These are phyloP conservation scores for Ochetophila trinervis DNA, from an alignment of 306 rosid genomes.

Conservation along the genomic window DNA sequence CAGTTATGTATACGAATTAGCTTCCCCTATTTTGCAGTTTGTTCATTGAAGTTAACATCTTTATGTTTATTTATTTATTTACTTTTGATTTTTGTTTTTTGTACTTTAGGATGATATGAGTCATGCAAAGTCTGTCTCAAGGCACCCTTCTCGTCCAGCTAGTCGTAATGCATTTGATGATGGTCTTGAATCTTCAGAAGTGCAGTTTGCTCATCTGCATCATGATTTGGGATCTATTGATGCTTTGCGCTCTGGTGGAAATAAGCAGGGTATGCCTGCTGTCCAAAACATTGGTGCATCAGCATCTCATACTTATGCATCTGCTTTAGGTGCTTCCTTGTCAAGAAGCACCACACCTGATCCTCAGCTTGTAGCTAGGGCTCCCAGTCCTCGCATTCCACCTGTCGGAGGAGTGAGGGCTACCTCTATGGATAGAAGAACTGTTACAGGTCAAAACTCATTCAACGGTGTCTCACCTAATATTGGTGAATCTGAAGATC, in stretches of 20 bases:
- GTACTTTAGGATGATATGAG: constrained; percentile 39
- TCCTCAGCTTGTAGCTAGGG: constrained; percentile 71
- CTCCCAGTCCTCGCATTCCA: constrained; percentile 84
- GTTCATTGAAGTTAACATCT: not conserved
- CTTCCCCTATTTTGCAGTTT: not conserved
- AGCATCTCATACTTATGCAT: constrained; percentile 71
- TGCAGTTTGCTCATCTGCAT: constrained; percentile 53
- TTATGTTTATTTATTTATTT: not conserved
- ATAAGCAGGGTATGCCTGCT: constrained; percentile 54
- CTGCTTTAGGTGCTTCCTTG: constrained; percentile 77
- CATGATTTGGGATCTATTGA: constrained; percentile 48
- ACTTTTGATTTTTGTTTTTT: not conserved
- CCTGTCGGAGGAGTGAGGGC: constrained; percentile 75
- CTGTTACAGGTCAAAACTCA: constrained; percentile 42
- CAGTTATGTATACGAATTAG: not conserved
- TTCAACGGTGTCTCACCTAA: constrained; percentile 48
- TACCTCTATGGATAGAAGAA: constrained; percentile 59
- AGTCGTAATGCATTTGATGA: constrained; percentile 86
- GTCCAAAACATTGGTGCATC: constrained; percentile 49
- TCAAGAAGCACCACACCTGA: constrained; percentile 93
- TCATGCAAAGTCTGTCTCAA: constrained; percentile 27
- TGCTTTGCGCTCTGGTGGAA: constrained; percentile 43
- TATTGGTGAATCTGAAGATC: constrained; percentile 58
- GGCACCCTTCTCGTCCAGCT: constrained; percentile 82
- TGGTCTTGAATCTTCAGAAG: constrained; percentile 59